Evolutionary conservation across 2,329 filamentous ascomycete species (phyloP).

Genomic region (Cercospora zeae-maydis): DNA sequence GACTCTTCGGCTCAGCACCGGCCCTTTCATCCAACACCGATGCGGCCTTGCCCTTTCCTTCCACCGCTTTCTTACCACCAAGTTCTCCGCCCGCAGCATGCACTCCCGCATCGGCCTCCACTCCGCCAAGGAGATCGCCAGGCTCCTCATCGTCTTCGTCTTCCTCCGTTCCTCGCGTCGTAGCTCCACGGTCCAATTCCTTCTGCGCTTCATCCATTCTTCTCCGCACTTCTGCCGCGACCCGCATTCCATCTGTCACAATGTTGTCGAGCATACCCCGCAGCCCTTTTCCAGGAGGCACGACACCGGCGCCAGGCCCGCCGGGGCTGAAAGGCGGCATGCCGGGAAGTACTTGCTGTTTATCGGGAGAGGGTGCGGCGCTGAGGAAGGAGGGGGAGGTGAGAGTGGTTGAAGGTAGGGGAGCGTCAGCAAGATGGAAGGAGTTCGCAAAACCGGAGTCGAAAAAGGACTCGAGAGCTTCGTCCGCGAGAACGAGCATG

Average conservation of each 20-base stretch:
- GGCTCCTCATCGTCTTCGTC: conserved; percentile 68
- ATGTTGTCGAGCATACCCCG: conserved; percentile 95
- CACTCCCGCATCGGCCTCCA: conserved; percentile 46
- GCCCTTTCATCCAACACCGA: conserved; percentile 22
- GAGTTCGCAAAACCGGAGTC: conserved; percentile 92
- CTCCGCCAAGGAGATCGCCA: conserved; percentile 48
- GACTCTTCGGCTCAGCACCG: conserved; percentile 9
- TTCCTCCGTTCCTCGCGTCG: conserved; percentile 50
- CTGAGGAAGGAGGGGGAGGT: conserved; percentile 69
- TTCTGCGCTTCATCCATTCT: conserved; percentile 94
- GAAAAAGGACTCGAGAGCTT: conserved; percentile 94
- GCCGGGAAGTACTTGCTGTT: not conserved
- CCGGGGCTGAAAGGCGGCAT: conserved; percentile 31
- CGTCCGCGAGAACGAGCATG: conserved; percentile 96
- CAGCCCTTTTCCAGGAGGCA: conserved; percentile 68
- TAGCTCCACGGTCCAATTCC: conserved; percentile 79
- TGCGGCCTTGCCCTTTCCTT: conserved; percentile 28
- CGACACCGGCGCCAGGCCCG: conserved; percentile 49
- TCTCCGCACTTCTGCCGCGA: conserved; percentile 85
- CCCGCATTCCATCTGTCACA: conserved; percentile 93
- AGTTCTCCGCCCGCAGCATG: conserved; percentile 3
- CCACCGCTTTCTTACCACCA: conserved; percentile 12
- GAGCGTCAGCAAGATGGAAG: conserved; percentile 75
- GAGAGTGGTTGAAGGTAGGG: conserved; percentile 47
- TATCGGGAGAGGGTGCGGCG: conserved; percentile 47